Evolutionary conservation across 495 filamentous ascomycete genomes (phyloP), one percentile per base, ranked within the genome.

Genomic region (Podospora bellae-mahoneyi): DNA sequence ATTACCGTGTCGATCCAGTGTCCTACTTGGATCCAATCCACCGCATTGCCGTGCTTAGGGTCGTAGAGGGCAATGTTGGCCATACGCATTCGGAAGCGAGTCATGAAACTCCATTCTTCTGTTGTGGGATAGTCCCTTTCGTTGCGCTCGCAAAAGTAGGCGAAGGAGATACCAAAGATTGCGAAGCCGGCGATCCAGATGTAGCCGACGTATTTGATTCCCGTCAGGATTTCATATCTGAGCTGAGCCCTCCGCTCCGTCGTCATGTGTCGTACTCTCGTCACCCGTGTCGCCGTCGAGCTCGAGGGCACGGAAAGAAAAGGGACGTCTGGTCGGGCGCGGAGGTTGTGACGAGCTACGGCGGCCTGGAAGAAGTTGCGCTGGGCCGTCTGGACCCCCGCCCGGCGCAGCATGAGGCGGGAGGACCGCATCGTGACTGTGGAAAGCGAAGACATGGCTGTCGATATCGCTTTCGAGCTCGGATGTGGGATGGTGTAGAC

Each of bases 71-170:
- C 78, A 68, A 82, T 85, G 63, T 78, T 80, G 15, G 87, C 89
- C 9, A 82, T 84, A 76, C 89, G 86, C 68, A 87, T 84, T 64
- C 83, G 80, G 77, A 85, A 80, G 18, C 90, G 83, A 20, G 85
- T 88, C 39, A 82, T 73, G 80, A 83, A 90, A 4, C 75, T 80
- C 92, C 92, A 96, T 80, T 93, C 91, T 53, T 82, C 80, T 1
- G 92, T 91, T 0, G 90, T 89, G 1, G 91, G 91, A 78, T 88
- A 92, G 71, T 82, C 80, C 62, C 90, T 85, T 75, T 96, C 92
- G 39, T 81, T 80, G 62, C 90, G 85, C 76, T 96, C 92, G 44
- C 92, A 83, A 64, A 88, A 82, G 32, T 91, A 66, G 28, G 86
- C 88, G 60, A 86, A 80, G 67, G 82, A 83, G 58, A 85, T 81